Conservation (phyloP, 257 asterid genomes). For the Coffea eugenioides region DNA sequence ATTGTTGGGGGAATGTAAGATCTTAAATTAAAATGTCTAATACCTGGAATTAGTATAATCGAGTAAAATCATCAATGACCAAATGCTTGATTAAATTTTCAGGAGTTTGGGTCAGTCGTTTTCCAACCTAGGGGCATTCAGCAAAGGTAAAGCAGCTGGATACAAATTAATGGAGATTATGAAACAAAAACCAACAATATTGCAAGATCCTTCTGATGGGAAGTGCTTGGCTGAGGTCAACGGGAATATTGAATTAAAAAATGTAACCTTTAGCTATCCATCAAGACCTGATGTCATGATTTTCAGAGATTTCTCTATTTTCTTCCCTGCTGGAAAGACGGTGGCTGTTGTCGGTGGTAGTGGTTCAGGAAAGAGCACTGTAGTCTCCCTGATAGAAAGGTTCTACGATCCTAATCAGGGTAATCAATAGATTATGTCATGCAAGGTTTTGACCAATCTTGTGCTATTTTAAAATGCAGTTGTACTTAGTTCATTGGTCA, state of each 20-base stretch:
- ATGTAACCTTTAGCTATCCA: slow-evolving; percentile 90
- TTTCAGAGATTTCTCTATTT: slow-evolving; percentile 85
- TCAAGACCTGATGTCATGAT: slow-evolving; percentile 94
- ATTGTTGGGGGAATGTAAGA: slow-evolving; percentile 98
- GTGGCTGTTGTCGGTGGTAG: slow-evolving; percentile 99
- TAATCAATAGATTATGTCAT: slow-evolving; percentile 29
- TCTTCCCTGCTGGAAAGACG: slow-evolving; percentile 97
- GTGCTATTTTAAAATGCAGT: not conserved
- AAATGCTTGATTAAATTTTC: slow-evolving; percentile 22
- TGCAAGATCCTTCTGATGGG: slow-evolving; percentile 49
- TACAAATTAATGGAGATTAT: slow-evolving; percentile 87
- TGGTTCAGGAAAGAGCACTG: slow-evolving; percentile 98
- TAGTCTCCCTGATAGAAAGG: slow-evolving; percentile 86
- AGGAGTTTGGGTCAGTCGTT: slow-evolving; percentile 99
- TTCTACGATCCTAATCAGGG: slow-evolving; percentile 95
- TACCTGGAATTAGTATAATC: not conserved
- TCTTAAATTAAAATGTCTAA: slow-evolving; percentile 5
- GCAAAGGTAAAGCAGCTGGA: slow-evolving; percentile 98
- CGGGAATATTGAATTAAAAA: slow-evolving; percentile 89
- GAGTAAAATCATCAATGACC: slow-evolving; percentile 12
- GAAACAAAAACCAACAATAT: slow-evolving; percentile 78
- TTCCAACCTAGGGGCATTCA: slow-evolving; percentile 92
- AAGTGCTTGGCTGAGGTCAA: slow-evolving; percentile 57
- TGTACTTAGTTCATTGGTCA: slow-evolving; percentile 7
- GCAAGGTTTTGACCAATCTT: not conserved